Evolutionary conservation across 371 early-diverging fungal species (phyloP), one percentile per base, ranked within the genome.

Genomic region (Mucor saturninus): DNA sequence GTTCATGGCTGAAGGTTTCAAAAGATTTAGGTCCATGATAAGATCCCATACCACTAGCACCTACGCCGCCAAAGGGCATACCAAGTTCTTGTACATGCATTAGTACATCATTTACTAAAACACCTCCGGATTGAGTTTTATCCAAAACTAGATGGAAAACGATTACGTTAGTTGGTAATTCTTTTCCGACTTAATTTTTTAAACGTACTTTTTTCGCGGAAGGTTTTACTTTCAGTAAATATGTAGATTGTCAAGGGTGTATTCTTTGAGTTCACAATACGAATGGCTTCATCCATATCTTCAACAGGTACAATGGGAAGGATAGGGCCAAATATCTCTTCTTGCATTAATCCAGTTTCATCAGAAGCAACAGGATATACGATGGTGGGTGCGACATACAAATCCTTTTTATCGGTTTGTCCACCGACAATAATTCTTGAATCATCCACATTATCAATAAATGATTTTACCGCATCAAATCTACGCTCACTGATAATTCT

Each of bases 31-130:
- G 77, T 59, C 95, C 96, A 43, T 91, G 92, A 71, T 95, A 95
- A 38, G 74, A 68, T 56, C 96, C 96, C 63, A 88, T 80, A 13
- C 97, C 97, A n/a, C 90, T 90, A 2, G 86, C 75, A 0, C 96
- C 96, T 8, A 91, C 84, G 21, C 96, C 97, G 39, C 95, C 94
- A 74, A 95, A 95, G 13, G 97, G 96, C 49, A 91, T 60, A 43
- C 75, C 67, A 5, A 70, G 55, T 54, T 81, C 81, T 63, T 75
- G 61, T 15, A 70, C 72, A 29, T 83, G 80, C 75, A 91, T 74
- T 65, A 92, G 58, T 5, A 85, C 76, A 67, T 95, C 95, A 72
- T 95, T 94, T 61, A 91, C 81, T 11, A 81, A 57, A 4, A 78
- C 86, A 54, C 76, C 79, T 28, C 94, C 95, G 10, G 92, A 89